Conservation (phyloP, 805 yeast species). For the Diddensiella caesifluorescens region DNA sequence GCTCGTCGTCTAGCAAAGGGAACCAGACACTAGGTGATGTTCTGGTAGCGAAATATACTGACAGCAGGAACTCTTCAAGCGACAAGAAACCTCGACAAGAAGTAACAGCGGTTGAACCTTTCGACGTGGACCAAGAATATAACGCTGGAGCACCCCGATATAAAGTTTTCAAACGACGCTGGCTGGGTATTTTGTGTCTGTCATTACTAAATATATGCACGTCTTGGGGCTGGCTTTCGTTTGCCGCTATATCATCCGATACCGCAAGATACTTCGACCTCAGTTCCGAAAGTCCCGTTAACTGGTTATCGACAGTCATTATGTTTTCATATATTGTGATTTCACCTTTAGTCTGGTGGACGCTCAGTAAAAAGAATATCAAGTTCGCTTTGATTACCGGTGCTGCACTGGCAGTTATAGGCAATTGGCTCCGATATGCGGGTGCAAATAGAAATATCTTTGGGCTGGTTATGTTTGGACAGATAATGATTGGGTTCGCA, state of each 20-base stretch:
- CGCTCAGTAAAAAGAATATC: conserved; percentile 23
- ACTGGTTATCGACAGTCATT: conserved; percentile 33
- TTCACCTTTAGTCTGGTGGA: conserved; percentile 26
- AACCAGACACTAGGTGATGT: no score
- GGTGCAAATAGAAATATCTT: conserved; percentile 25
- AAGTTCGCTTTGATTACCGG: conserved; percentile 24
- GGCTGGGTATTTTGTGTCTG: conserved; percentile 30
- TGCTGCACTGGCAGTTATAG: conserved; percentile 24
- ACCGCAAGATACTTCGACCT: conserved; percentile 23
- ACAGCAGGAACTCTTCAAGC: no score
- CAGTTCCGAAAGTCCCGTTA: conserved; percentile 26
- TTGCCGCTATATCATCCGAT: conserved; percentile 29
- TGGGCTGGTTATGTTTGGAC: conserved; percentile 32
- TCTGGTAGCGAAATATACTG: no score
- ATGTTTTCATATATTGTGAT: conserved; percentile 27
- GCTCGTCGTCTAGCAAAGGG: no score
- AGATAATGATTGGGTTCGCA: conserved; percentile 32
- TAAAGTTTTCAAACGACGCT: conserved; percentile 28
- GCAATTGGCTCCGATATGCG: conserved; percentile 31
- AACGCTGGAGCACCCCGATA: conserved; percentile 11
- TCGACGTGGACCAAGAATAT: no score
- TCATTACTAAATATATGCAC: conserved; percentile 27
- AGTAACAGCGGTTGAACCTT: background rate
- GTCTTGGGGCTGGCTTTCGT: conserved; percentile 34
- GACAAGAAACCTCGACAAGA: no score